A percentile compares a stretch with the other conserved stretches of the same genome.
phyloP scores from a whole-genome alignment of 2,329 filamentous ascomycete genomes.

The Lachnellula cervina region DNA sequence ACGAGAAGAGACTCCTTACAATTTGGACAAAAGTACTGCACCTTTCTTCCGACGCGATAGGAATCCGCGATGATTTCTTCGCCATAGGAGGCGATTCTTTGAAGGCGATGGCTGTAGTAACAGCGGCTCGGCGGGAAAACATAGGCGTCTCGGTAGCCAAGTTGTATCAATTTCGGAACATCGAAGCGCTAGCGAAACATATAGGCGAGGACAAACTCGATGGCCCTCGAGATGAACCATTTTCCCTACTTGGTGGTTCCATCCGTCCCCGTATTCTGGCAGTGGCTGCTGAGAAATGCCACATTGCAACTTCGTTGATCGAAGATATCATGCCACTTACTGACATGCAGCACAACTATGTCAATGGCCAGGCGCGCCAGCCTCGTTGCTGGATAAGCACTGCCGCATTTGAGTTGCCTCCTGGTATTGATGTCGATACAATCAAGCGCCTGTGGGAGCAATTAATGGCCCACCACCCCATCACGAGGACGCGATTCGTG shows the following conservation, averaged over 20 bases:
- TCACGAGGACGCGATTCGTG: constrained; percentile 2
- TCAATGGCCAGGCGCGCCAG: background rate
- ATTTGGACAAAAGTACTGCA: too few relatives aligned
- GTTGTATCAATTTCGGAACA: too few relatives aligned
- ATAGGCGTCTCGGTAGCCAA: too few relatives aligned
- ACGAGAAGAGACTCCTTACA: too few relatives aligned
- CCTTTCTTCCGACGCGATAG: too few relatives aligned
- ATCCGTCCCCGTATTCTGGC: background rate
- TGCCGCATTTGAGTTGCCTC: too few relatives aligned
- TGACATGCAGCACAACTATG: background rate
- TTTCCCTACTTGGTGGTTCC: constrained; percentile 1
- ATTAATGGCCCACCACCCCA: constrained; percentile 1
- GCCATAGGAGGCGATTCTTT: too few relatives aligned
- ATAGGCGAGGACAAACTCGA: constrained; percentile 1
- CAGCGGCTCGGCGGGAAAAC: too few relatives aligned
- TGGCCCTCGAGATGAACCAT: constrained; percentile 1
- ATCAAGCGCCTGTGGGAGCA: background rate
- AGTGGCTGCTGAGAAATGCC: constrained; percentile 1
- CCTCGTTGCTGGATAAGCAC: background rate
- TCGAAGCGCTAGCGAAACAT: background rate
- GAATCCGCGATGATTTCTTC: too few relatives aligned
- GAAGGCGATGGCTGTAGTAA: too few relatives aligned
- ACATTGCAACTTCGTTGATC: background rate
- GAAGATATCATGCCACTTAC: constrained; percentile 1
- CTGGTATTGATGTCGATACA: background rate